phyloP scores from a whole-genome alignment of 345 rosid species.

The Mangifera indica region DNA sequence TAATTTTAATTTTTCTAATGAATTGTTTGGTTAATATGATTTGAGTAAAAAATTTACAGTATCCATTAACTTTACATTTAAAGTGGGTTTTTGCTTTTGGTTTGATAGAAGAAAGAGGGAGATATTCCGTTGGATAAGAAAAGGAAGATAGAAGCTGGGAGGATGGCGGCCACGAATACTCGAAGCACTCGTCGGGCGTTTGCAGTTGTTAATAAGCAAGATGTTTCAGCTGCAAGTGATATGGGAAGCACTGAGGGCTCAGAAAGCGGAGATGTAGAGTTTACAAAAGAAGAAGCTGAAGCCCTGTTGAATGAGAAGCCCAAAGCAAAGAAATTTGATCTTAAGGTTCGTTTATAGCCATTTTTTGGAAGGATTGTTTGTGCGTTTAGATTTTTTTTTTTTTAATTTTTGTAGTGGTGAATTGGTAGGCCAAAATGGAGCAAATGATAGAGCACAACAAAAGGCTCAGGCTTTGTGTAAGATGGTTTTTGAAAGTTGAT shows the following conservation, averaged over 20 bases:
- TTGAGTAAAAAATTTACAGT: background rate
- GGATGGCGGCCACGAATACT: slow-evolving; percentile 29
- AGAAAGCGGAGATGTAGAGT: slow-evolving; percentile 46
- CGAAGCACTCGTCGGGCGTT: slow-evolving; percentile 58
- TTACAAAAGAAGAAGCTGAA: slow-evolving; percentile 74
- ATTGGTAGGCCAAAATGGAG: slow-evolving; percentile 62
- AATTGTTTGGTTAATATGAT: slow-evolving; percentile 7
- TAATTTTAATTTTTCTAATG: background rate
- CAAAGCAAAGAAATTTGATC: slow-evolving; percentile 69
- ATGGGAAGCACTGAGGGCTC: slow-evolving; percentile 37
- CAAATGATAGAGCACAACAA: slow-evolving; percentile 50
- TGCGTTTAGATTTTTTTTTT: background rate
- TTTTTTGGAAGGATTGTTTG: background rate
- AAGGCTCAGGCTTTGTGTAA: slow-evolving; percentile 70
- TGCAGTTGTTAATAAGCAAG: slow-evolving; percentile 48
- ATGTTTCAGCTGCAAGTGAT: slow-evolving; percentile 39
- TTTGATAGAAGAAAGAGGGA: slow-evolving; percentile 54
- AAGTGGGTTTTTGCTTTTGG: background rate
- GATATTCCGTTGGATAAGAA: slow-evolving; percentile 67
- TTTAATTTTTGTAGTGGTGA: background rate
- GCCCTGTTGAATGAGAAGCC: slow-evolving; percentile 69
- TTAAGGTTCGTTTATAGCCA: slow-evolving; percentile 47
- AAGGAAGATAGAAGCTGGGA: slow-evolving; percentile 47
- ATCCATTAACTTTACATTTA: background rate
- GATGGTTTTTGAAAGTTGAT: slow-evolving; percentile 68